A percentile compares a stretch with the other conserved stretches of the same genome.
Conservation (phyloP, 768 basidiomycete genomes). For the Tylopilus rubrobrunneus region DNA sequence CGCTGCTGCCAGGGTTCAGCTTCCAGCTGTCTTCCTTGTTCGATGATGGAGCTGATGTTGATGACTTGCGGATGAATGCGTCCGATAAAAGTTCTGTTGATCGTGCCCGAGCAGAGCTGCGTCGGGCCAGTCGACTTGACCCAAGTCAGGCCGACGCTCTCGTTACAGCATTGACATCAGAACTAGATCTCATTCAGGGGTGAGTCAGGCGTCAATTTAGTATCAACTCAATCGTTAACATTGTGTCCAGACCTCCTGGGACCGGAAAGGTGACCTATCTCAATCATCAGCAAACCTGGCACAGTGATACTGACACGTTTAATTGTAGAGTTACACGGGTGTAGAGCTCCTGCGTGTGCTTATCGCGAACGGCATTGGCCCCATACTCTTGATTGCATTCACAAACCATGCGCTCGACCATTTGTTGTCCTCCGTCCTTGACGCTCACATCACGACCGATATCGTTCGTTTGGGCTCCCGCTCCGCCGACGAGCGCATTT, state of each 20-base stretch:
- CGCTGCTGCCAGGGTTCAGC: constrained; percentile 49
- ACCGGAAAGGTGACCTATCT: constrained; percentile 59
- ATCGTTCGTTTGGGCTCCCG: constrained; percentile 70
- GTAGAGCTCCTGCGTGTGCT: constrained; percentile 67
- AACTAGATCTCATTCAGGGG: constrained; percentile 73
- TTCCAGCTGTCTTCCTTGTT: constrained; percentile 59
- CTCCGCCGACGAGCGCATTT: constrained; percentile 56
- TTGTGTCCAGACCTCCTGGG: constrained; percentile 57
- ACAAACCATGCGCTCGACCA: constrained; percentile 83
- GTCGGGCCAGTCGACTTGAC: constrained; percentile 52
- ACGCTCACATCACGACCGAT: constrained; percentile 57
- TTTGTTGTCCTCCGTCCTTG: constrained; percentile 60
- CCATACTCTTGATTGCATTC: constrained; percentile 58
- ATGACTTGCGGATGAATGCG: constrained; percentile 39
- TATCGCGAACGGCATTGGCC: constrained; percentile 47
- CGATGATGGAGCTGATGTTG: constrained; percentile 34
- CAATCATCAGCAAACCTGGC: not conserved
- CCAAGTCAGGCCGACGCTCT: constrained; percentile 70
- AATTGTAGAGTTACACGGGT: constrained; percentile 56
- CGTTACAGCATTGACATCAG: constrained; percentile 53
- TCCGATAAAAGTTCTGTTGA: constrained; percentile 42
- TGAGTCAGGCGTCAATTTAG: constrained; percentile 24
- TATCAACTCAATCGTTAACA: not conserved
- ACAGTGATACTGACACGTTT: not conserved
- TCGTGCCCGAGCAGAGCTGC: constrained; percentile 45